Conservation (phyloP, 2,329 filamentous ascomycete genomes). For the Penicillium sp. region DNA sequence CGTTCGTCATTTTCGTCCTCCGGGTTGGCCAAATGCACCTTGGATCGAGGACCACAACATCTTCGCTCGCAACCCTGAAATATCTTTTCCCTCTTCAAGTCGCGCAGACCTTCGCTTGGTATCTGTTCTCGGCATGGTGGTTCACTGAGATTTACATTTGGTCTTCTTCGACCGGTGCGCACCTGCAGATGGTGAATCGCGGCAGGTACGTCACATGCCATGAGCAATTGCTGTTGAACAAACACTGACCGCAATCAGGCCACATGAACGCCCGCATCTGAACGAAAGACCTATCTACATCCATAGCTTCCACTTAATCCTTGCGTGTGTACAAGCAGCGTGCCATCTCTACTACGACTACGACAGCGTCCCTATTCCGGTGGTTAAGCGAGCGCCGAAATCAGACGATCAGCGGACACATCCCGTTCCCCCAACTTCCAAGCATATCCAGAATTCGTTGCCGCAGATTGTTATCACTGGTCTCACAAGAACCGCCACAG, state of each 20-base stretch:
- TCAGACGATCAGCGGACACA: conserved; percentile 39
- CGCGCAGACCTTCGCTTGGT: conserved; percentile 72
- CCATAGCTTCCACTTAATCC: conserved; percentile 65
- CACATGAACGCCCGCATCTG: conserved; percentile 68
- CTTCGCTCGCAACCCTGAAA: conserved; percentile 64
- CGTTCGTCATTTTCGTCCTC: conserved; percentile 76
- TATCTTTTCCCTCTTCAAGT: conserved; percentile 61
- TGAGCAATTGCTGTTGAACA: not conserved
- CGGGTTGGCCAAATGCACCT: conserved; percentile 82
- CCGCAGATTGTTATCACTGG: conserved; percentile 34
- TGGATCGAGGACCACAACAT: conserved; percentile 69
- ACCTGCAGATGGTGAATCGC: conserved; percentile 72
- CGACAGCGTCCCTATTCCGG: conserved; percentile 63
- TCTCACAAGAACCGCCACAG: conserved; percentile 38
- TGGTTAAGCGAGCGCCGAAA: conserved; percentile 36
- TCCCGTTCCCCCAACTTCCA: conserved; percentile 35
- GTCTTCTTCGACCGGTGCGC: conserved; percentile 60
- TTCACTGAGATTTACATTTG: conserved; percentile 82
- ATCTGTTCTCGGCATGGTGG: conserved; percentile 72
- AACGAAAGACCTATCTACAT: conserved; percentile 88
- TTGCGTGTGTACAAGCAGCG: conserved; percentile 69
- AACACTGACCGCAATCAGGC: conserved; percentile 27
- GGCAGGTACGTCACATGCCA: conserved; percentile 54
- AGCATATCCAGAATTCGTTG: conserved; percentile 39
- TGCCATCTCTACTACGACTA: conserved; percentile 72